These are phyloP conservation scores for Puccinellia tenuiflora DNA, from an alignment of 176 grass and related monocot genomes.

Conservation along the genomic window DNA sequence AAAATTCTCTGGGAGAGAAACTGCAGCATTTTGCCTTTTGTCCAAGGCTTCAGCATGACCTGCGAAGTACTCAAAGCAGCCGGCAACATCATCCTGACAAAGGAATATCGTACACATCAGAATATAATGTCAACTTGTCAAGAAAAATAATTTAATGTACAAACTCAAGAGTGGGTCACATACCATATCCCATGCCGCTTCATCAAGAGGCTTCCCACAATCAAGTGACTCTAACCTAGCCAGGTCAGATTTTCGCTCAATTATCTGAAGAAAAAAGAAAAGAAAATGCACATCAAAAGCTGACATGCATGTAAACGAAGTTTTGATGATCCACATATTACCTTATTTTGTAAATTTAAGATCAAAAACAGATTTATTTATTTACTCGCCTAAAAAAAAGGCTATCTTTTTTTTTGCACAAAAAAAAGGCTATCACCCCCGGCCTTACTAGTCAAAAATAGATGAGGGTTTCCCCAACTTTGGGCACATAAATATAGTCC, in stretches of 20 bases:
- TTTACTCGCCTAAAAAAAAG: background rate
- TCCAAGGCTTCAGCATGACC: slow-evolving; percentile 78
- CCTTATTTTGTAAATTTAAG: background rate
- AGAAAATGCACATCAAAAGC: background rate
- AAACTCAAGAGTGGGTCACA: background rate
- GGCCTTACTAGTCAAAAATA: background rate
- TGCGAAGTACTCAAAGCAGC: slow-evolving; percentile 94
- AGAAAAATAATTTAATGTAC: background rate
- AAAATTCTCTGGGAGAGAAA: slow-evolving; percentile 88
- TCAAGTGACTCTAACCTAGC: slow-evolving; percentile 82
- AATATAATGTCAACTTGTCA: background rate
- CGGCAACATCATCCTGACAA: slow-evolving; percentile 93
- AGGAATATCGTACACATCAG: slow-evolving; percentile 15
- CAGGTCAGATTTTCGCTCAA: slow-evolving; percentile 78
- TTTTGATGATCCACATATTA: background rate
- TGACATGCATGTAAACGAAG: background rate
- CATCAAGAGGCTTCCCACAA: slow-evolving; percentile 92
- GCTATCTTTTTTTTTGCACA: no score
- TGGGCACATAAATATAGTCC: background rate
- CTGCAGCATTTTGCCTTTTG: slow-evolving; percentile 69
- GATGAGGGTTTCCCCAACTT: background rate
- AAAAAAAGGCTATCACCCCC: background rate
- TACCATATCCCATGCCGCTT: slow-evolving; percentile 98
- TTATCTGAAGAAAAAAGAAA: slow-evolving; percentile 41
- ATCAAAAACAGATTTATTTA: background rate